Conservation (phyloP, 2,329 filamentous ascomycete species). For the Alternaria dauci region DNA sequence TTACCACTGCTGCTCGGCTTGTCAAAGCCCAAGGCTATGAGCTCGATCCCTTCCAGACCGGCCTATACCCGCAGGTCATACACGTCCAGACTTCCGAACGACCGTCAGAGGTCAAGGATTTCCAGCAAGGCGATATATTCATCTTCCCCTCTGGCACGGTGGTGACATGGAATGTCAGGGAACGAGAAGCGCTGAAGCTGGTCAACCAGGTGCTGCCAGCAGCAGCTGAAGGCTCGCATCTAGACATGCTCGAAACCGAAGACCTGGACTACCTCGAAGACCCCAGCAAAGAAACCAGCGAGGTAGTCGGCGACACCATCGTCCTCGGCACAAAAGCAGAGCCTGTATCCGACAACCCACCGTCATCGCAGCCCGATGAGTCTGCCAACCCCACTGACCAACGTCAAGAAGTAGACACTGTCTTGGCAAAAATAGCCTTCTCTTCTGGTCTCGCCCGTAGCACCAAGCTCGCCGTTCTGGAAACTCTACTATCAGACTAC, state of each 20-base stretch:
- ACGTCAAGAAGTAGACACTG: conserved; percentile 62
- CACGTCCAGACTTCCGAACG: conserved; percentile 62
- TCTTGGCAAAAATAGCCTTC: conserved; percentile 94
- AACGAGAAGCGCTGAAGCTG: conserved; percentile 67
- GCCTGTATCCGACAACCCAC: conserved; percentile 17
- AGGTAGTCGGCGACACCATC: conserved; percentile 86
- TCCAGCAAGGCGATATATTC: conserved; percentile 81
- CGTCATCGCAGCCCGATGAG: conserved; percentile 30
- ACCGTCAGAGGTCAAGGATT: conserved; percentile 54
- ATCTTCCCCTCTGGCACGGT: conserved; percentile 95
- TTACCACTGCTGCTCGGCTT: conserved; percentile 65
- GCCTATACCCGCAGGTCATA: conserved; percentile 70
- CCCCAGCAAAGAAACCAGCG: conserved; percentile 73
- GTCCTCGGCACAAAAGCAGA: conserved; percentile 77
- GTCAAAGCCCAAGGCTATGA: conserved; percentile 67
- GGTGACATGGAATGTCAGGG: conserved; percentile 87
- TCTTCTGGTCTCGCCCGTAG: conserved; percentile 91
- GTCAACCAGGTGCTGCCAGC: conserved; percentile 73
- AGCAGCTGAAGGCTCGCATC: conserved; percentile 78
- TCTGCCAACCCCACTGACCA: conserved; percentile 55
- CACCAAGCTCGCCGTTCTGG: conserved; percentile 92
- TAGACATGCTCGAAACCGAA: conserved; percentile 79
- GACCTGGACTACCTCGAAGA: conserved; percentile 89
- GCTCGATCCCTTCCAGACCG: conserved; percentile 69
- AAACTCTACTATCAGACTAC: conserved; percentile 81